Evolutionary conservation across 768 basidiomycete species (phyloP), one percentile per base, ranked within the genome.

Genomic region (Leccinellum luteum): DNA sequence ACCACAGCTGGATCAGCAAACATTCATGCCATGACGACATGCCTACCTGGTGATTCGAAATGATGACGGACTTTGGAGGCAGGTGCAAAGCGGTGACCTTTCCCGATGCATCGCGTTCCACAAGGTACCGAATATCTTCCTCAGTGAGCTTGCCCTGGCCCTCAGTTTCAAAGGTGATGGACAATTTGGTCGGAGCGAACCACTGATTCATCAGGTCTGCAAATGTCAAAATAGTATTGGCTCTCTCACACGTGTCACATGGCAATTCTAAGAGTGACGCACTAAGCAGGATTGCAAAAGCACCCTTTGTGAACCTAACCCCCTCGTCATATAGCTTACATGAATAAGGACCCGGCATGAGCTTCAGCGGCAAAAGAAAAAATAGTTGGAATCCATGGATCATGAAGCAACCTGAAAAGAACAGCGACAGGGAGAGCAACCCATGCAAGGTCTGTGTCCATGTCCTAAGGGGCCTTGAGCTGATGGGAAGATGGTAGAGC

Each of bases 11-110:
- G 47, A 32, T 69, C 30, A 60, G 43, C n/a, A 51, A 25, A 49
- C 3, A 19, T 35, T 23, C 38, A 49, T 28, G 51, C 52, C 27
- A 38, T 48, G n/a, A 38, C 34, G 44, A 31, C 30, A 34, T 15
- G 17, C 78, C 48, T 58, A 93, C 92, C 78, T 95, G 96, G 70
- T 99, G 96, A 70, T 99, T 99, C 14, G 92, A 85, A 64, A 94
- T 91, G 60, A 94, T 74, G 25, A 98, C 87, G 32, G 87, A 82
- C 69, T 92, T 87, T 61, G 82, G 82, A 1, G 94, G 92, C 17
- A 97, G 72, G 55, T 85, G 81, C 53, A 98, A 74, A 8, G 77
- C 79, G 3, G 80, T 69, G 31, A 89, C 79, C 34, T 76, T 74
- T 8, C 92, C 92, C 2, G 73, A 68, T 25, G 67, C 64, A 64